Evolutionary conservation across 371 early-diverging fungal genomes (phyloP).

Genomic region (Dichotomocladium elegans): DNA sequence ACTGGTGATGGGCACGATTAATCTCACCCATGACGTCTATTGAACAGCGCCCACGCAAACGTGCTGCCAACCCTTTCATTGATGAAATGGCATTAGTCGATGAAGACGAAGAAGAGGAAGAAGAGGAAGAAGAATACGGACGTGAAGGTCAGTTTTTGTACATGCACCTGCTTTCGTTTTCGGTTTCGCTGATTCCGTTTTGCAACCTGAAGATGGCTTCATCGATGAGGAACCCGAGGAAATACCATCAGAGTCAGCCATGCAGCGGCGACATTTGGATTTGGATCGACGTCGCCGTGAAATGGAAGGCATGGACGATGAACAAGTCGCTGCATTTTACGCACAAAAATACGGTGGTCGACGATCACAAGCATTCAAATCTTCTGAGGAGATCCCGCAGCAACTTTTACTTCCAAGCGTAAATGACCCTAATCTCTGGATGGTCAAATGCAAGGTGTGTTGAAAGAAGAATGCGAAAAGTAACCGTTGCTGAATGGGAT

Average conservation of each 20-base stretch:
- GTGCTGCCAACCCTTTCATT: slow-evolving; percentile 48
- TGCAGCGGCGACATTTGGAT: slow-evolving; percentile 55
- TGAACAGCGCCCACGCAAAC: slow-evolving; percentile 41
- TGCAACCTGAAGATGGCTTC: slow-evolving; percentile 64
- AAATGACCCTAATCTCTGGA: slow-evolving; percentile 92
- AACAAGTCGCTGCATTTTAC: slow-evolving; percentile 77
- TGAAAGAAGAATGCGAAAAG: background rate
- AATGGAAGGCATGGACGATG: slow-evolving; percentile 78
- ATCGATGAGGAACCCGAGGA: slow-evolving; percentile 72
- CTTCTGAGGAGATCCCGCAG: slow-evolving; percentile 76
- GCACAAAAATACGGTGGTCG: slow-evolving; percentile 78
- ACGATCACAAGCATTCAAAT: slow-evolving; percentile 44
- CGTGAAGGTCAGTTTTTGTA: slow-evolving; percentile 38
- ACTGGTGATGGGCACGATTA: background rate
- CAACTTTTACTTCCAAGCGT: slow-evolving; percentile 82
- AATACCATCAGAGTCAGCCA: slow-evolving; percentile 53
- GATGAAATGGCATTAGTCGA: slow-evolving; percentile 60
- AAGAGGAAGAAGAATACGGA: slow-evolving; percentile 66
- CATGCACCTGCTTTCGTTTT: too few species aligned
- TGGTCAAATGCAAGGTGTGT: slow-evolving; percentile 80
- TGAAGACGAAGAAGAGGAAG: slow-evolving; percentile 66
- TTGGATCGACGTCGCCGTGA: slow-evolving; percentile 65
- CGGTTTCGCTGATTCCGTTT: too few species aligned
- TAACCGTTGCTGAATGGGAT: background rate
- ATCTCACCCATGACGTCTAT: background rate